A percentile compares a stretch with the other conserved stretches of the same genome.
Conservation (phyloP, 1,139 yeast species). For the Sugiyamaella neomexicana region DNA sequence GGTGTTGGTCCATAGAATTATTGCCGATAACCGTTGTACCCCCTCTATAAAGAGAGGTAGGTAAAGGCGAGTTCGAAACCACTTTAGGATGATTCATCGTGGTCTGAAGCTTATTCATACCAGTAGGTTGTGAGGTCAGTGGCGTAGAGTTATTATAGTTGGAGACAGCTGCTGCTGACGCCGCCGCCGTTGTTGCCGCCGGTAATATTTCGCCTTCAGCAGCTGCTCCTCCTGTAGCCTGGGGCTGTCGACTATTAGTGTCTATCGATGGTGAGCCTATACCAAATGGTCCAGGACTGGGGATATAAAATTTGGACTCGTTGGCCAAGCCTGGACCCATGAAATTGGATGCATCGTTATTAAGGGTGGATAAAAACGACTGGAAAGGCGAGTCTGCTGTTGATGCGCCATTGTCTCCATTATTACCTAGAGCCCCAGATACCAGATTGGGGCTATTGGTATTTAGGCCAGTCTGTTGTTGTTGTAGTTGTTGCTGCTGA, state of each 20-base stretch:
- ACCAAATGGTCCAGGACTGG: constrained; percentile 13
- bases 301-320: constrained; percentile 14
- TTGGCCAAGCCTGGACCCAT: constrained; percentile 4
- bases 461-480: not conserved
- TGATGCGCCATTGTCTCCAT: not conserved
- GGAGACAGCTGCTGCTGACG: not conserved
- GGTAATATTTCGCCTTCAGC: not conserved
- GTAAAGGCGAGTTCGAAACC: not conserved
- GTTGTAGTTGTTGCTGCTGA: not conserved
- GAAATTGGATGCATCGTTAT: constrained; percentile 11
- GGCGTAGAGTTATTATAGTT: not conserved
- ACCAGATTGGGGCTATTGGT: not conserved
- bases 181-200: not conserved
- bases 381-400: constrained; percentile 19
- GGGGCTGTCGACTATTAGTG: not conserved
- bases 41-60: not conserved
- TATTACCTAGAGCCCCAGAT: not conserved
- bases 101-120: not conserved
- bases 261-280: constrained; percentile 11
- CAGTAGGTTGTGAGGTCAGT: not conserved
- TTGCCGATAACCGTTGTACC: not conserved
- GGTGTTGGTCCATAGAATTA: not conserved
- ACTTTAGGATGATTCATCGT: not conserved
- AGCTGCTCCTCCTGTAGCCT: not conserved
- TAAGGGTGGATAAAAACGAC: constrained; percentile 18